phyloP scores from a whole-genome alignment of 164 flowering plant species.

The Aristolochia contorta region DNA sequence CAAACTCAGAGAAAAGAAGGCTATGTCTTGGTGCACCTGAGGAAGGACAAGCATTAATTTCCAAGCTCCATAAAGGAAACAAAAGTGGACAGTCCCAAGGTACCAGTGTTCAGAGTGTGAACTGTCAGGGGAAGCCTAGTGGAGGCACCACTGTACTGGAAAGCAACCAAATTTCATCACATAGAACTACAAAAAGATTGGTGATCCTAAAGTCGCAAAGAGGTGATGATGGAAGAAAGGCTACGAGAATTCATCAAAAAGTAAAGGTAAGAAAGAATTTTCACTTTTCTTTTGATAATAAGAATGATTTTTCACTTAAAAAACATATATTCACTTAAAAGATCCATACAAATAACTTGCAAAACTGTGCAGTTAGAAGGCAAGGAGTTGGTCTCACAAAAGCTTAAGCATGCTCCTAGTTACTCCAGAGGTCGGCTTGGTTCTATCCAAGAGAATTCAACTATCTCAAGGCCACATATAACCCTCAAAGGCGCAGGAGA shows the following conservation, averaged over 20 bases:
- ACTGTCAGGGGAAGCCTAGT: too few relatives aligned
- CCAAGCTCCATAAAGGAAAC: too few relatives aligned
- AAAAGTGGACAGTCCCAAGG: too few relatives aligned
- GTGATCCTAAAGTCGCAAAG: too few relatives aligned
- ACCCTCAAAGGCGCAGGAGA: constrained; percentile 5
- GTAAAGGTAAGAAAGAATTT: background rate
- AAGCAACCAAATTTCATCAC: too few relatives aligned
- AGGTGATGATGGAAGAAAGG: background rate
- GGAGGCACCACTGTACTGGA: too few relatives aligned
- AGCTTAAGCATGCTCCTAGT: background rate
- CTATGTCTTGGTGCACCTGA: background rate
- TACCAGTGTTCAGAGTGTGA: too few relatives aligned
- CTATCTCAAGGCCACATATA: constrained; percentile 11
- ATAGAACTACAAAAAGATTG: too few relatives aligned
- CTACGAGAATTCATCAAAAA: background rate
- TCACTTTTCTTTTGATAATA: background rate
- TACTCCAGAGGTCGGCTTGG: constrained; percentile 10
- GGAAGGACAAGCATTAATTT: too few relatives aligned
- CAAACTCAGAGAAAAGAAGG: constrained; percentile 53
- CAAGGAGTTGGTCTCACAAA: background rate
- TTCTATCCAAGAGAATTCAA: constrained; percentile 19
- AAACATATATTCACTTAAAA: background rate
- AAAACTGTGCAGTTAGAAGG: constrained; percentile 1
- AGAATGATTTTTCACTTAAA: too few relatives aligned
- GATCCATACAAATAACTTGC: background rate